Evolutionary conservation across 2,329 filamentous ascomycete genomes (phyloP).

Genomic region (Coniochaeta prunicola): DNA sequence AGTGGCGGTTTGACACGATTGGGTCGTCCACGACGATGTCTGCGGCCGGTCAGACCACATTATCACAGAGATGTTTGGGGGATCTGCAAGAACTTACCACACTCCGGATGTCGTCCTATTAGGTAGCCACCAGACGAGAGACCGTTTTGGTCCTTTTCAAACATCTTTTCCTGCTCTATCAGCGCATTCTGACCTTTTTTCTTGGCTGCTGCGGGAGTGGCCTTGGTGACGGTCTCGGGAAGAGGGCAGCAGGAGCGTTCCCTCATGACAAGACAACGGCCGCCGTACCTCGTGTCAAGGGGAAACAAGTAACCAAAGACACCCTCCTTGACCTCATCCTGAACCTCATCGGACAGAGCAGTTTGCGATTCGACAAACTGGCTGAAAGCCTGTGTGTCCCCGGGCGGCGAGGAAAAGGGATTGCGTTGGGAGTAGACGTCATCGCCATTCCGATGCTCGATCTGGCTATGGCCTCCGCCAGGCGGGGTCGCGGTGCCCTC

Average conservation of each 20-base stretch:
- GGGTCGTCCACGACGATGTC: constrained; percentile 70
- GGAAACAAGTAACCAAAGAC: constrained; percentile 96
- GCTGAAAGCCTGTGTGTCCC: constrained; percentile 69
- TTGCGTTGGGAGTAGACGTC: constrained; percentile 38
- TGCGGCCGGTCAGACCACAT: constrained; percentile 13
- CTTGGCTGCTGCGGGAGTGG: constrained; percentile 23
- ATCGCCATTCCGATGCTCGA: constrained; percentile 41
- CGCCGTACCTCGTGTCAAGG: constrained; percentile 61
- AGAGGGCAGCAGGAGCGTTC: constrained; percentile 65
- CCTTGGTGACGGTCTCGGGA: constrained; percentile 36
- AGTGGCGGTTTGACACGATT: constrained; percentile 83
- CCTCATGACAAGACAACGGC: constrained; percentile 63
- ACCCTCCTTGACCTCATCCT: constrained; percentile 75
- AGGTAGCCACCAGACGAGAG: constrained; percentile 76
- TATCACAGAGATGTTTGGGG: constrained; percentile 2
- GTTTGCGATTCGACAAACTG: constrained; percentile 71
- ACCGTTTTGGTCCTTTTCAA: constrained; percentile 56
- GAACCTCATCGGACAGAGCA: constrained; percentile 70
- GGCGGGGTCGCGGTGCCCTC: constrained; percentile 67
- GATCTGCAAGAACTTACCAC: constrained; percentile 67
- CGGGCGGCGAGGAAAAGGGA: constrained; percentile 45
- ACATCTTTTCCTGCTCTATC: constrained; percentile 48
- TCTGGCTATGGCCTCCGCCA: constrained; percentile 42
- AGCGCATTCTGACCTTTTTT: constrained; percentile 28
- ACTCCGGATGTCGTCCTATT: constrained; percentile 88